Conservation (phyloP, 2,329 filamentous ascomycete genomes). For the Clarireedia hainanense region DNA sequence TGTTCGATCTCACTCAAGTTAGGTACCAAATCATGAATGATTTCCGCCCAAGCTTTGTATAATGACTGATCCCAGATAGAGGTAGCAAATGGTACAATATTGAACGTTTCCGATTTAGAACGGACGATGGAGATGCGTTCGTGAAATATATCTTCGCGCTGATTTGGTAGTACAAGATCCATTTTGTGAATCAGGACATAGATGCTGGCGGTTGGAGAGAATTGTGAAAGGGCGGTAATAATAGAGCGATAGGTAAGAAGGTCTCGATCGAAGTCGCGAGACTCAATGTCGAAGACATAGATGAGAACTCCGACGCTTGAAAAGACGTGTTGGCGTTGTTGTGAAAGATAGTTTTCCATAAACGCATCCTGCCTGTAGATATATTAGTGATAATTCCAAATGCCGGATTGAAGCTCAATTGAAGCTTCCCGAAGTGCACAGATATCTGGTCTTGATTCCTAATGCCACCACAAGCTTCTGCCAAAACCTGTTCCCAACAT, state of each 20-base stretch:
- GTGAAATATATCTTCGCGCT: slow-evolving; percentile 75
- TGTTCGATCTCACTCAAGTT: slow-evolving; percentile 83
- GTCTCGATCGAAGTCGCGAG: slow-evolving; percentile 86
- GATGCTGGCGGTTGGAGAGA: slow-evolving; percentile 70
- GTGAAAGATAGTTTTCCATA: slow-evolving; percentile 95
- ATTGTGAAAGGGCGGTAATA: slow-evolving; percentile 80
- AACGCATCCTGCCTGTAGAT: slow-evolving; percentile 79
- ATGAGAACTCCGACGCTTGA: slow-evolving; percentile 93
- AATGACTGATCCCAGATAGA: slow-evolving; percentile 98
- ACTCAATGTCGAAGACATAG: slow-evolving; percentile 99
- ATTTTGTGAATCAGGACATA: slow-evolving; percentile 99
- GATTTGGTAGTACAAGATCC: slow-evolving; percentile 79
- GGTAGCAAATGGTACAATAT: slow-evolving; percentile 83
- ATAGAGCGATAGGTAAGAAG: slow-evolving; percentile 88
- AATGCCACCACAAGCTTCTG: background rate
- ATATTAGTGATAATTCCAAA: slow-evolving; percentile 14
- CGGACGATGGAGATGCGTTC: slow-evolving; percentile 73
- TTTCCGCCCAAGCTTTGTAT: slow-evolving; percentile 97
- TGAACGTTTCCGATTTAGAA: slow-evolving; percentile 64
- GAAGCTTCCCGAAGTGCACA: background rate
- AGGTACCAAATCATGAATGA: slow-evolving; percentile 96
- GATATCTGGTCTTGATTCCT: background rate
- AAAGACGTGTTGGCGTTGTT: slow-evolving; percentile 94
- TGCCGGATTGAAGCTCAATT: background rate
- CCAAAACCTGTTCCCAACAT: background rate